Percentiles rank a stretch among this genome's conserved stretches.
Conservation (phyloP, 2,329 filamentous ascomycete species). For the Aspergillus sp. region DNA sequence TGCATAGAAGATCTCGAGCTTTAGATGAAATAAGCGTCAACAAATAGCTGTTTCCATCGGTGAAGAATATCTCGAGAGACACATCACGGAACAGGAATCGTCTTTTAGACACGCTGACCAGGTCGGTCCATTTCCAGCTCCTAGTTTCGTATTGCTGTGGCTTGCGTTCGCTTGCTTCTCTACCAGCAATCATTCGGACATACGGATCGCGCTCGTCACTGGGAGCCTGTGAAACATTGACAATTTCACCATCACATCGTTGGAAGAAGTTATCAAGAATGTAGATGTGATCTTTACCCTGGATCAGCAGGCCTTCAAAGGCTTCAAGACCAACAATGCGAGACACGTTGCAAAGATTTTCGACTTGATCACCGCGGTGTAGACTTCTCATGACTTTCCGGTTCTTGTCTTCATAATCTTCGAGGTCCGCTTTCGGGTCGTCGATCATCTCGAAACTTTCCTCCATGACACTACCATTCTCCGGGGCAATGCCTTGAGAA, state of each 20-base stretch:
- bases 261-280: slow-evolving; percentile 97
- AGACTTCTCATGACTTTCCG: slow-evolving; percentile 94
- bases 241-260: slow-evolving; percentile 89
- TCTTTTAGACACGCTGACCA: slow-evolving; percentile 93
- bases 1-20: slow-evolving; percentile 76
- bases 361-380: slow-evolving; percentile 85
- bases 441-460: slow-evolving; percentile 97
- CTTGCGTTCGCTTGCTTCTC: slow-evolving; percentile 62
- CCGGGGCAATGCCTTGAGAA: slow-evolving; percentile 31
- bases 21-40: slow-evolving; percentile 76
- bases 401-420: slow-evolving; percentile 95
- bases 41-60: slow-evolving; percentile 91
- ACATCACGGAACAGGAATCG: slow-evolving; percentile 95
- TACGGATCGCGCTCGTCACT: slow-evolving; percentile 92
- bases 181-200: slow-evolving; percentile 85
- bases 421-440: slow-evolving; percentile 80
- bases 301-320: slow-evolving; percentile 86
- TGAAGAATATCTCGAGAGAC: slow-evolving; percentile 95
- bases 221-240: slow-evolving; percentile 93
- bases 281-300: slow-evolving; percentile 89
- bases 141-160: slow-evolving; percentile 75
- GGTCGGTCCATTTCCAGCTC: slow-evolving; percentile 90
- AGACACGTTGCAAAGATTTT: slow-evolving; percentile 93
- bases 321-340: slow-evolving; percentile 91
- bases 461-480: slow-evolving; percentile 56